Evolutionary conservation across 495 filamentous ascomycete species (phyloP).

Genomic region (Daldinia childiae): DNA sequence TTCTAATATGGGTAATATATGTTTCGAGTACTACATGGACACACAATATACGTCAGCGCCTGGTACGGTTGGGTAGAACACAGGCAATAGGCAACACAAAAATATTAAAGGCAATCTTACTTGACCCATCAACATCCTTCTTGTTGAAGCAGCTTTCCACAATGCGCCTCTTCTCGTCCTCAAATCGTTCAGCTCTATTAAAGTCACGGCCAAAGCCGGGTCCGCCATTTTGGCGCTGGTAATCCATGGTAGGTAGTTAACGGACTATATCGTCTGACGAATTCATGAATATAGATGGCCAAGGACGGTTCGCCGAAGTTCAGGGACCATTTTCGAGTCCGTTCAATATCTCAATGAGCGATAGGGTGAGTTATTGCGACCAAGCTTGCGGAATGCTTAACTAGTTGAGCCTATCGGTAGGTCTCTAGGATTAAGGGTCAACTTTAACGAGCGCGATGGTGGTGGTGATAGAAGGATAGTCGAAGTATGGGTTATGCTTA

Average conservation of each 20-base stretch:
- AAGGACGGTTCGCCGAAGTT: conserved; percentile 32
- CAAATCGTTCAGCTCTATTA: conserved; percentile 87
- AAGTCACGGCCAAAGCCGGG: conserved; percentile 50
- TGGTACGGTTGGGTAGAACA: conserved; percentile 3
- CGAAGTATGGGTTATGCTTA: conserved; percentile 1
- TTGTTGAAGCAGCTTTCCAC: conserved; percentile 91
- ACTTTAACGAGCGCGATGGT: conserved; percentile 13
- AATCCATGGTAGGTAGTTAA: conserved; percentile 46
- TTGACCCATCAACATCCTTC: conserved; percentile 80
- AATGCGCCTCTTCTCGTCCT: conserved; percentile 94
- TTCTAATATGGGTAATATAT: conserved; percentile 95
- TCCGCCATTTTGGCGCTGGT: conserved; percentile 42
- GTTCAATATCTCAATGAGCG: conserved; percentile 7
- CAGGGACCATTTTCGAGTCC: conserved; percentile 41
- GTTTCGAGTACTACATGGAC: conserved; percentile 77
- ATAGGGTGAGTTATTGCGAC: conserved; percentile 8
- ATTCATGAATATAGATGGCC: conserved; percentile 41
- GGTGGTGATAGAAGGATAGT: conserved; percentile 11
- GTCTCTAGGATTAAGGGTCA: not conserved
- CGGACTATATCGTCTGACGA: conserved; percentile 14
- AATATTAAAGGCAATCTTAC: conserved; percentile 59
- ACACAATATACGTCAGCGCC: conserved; percentile 29
- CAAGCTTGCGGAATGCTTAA: conserved; percentile 10
- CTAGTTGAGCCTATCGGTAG: not conserved
- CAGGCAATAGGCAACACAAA: conserved; percentile 4